These are phyloP conservation scores for Rhodamnia argentea DNA, from an alignment of 345 rosid genomes.

Conservation along the genomic window DNA sequence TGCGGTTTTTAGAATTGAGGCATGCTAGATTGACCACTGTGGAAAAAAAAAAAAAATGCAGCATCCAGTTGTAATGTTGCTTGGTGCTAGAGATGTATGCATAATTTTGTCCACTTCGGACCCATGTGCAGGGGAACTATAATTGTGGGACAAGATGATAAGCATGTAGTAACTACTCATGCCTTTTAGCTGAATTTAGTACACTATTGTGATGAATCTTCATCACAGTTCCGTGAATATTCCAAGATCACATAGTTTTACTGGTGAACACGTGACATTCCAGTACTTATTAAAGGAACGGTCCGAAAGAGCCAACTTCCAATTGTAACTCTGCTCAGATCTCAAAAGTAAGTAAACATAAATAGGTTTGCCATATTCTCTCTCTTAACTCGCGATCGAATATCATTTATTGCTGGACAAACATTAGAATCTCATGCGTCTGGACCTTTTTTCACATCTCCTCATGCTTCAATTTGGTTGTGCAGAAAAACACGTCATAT, in stretches of 20 bases:
- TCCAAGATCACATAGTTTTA: background rate
- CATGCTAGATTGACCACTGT: background rate
- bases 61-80: background rate
- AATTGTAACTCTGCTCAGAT: background rate
- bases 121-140: background rate
- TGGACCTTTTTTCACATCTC: background rate
- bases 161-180: background rate
- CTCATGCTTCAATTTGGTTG: background rate
- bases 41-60: background rate
- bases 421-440: background rate
- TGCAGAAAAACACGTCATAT: background rate
- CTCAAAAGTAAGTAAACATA: background rate
- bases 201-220: background rate
- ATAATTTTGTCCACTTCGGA: background rate
- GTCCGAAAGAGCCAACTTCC: background rate
- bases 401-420: background rate
- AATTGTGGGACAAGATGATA: background rate
- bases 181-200: background rate
- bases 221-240: background rate
- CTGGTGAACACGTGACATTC: background rate
- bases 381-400: background rate
- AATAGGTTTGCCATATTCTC: background rate
- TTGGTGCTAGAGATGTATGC: background rate
- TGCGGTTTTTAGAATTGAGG: background rate
- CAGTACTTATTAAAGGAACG: background rate